phyloP scores from a whole-genome alignment of 2,329 filamentous ascomycete genomes.

The Talaromyces amestolkiae region DNA sequence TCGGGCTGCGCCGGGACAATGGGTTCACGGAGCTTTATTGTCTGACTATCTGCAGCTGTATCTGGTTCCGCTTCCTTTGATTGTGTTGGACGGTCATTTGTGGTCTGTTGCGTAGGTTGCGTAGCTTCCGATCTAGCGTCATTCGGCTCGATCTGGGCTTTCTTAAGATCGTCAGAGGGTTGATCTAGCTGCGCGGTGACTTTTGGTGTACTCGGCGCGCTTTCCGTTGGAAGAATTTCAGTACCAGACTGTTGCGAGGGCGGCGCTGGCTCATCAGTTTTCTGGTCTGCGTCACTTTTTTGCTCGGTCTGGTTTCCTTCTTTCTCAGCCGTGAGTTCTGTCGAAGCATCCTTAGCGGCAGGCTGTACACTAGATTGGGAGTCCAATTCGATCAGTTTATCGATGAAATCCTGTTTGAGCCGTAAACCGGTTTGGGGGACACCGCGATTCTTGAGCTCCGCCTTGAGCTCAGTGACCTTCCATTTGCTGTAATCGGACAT shows the following conservation, averaged over 20 bases:
- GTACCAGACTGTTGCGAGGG: conserved; percentile 15
- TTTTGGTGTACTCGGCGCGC: neutral
- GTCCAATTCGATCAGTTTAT: conserved; percentile 56
- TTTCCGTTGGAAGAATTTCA: conserved; percentile 1
- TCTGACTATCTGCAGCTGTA: neutral
- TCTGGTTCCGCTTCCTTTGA: neutral
- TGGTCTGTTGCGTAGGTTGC: conserved; percentile 1
- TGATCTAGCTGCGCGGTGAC: neutral
- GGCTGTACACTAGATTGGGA: conserved; percentile 30
- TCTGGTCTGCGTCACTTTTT: conserved; percentile 14
- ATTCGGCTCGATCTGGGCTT: neutral
- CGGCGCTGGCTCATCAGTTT: conserved; percentile 13
- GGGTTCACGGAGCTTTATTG: neutral
- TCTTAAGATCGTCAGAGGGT: neutral
- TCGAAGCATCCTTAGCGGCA: conserved; percentile 26
- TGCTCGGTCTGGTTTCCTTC: conserved; percentile 17
- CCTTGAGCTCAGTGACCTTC: conserved; percentile 73
- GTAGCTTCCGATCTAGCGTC: conserved; percentile 1
- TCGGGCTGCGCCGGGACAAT: neutral
- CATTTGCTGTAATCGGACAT: conserved; percentile 58
- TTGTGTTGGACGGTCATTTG: neutral
- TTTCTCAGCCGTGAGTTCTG: conserved; percentile 12
- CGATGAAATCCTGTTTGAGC: conserved; percentile 62
- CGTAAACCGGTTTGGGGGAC: conserved; percentile 69
- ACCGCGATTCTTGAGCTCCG: conserved; percentile 70